Evolutionary conservation across 2,329 filamentous ascomycete species (phyloP), one percentile per base, ranked within the genome.

Genomic region (Ophiostoma himal-ulmi): DNA sequence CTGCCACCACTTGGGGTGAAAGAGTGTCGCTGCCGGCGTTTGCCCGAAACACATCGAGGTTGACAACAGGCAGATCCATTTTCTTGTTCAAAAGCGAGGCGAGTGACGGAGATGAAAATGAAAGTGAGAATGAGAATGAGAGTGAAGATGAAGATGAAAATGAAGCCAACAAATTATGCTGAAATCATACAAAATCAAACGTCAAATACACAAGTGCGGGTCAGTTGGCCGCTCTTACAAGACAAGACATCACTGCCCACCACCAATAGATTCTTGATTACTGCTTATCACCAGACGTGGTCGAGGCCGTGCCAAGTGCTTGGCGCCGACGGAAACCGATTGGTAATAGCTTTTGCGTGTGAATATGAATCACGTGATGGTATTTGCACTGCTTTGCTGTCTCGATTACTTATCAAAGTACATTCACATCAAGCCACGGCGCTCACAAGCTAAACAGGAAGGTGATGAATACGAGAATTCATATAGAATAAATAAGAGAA

Each of bases 31-130:
- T 82, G 65, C n/a, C 39, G 20, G 37, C 41, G n/a, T 39, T 11
- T n/a, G 60, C 39, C 22, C 52, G 68, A n/a, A 65, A 69, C 37
- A 65, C 44, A 77, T 88, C 85, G 44, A 88, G 83, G 79, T 88
- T 83, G 76, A 88, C 80, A 75, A 88, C 79, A 68, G 86, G 86
- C 68, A 88, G 82, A 73, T 88, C 83, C 86, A 88, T 88, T 17
- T 22, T 39, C 26, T 11, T 65, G 34, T 22, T 37, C 5, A 2
- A 17, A 64, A 6, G 17, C 6, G 60, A 64, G 20, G 36, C 7
- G 4, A n/a, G 13, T 3, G 7, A 30, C 30, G 30, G 11, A 22
- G 60, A 64, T 10, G 14, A 37, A 11, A 17, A 37, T 8, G 20
- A 39, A 11, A 5, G 11, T 37, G 36, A 22, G 6, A 36, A 20